phyloP scores from a whole-genome alignment of 495 filamentous ascomycete genomes.

The Hypoxylon subgilvum region DNA sequence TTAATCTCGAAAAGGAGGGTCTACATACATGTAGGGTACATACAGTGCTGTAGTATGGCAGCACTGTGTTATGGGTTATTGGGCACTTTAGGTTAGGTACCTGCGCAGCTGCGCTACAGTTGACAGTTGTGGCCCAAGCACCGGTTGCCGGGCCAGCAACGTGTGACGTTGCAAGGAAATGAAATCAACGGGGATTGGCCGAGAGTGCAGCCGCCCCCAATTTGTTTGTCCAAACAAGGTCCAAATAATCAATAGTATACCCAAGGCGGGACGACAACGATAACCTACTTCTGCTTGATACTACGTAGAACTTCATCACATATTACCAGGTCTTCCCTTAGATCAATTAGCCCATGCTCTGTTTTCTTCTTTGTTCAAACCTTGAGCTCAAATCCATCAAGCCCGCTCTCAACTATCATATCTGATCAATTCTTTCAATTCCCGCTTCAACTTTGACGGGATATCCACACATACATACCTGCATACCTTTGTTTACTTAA shows the following conservation, averaged over 20 bases:
- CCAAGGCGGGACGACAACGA: slow-evolving; percentile 19
- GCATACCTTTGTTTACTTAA: not conserved
- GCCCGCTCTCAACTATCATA: slow-evolving; percentile 19
- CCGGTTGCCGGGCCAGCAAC: slow-evolving; percentile 37
- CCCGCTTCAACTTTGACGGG: no score
- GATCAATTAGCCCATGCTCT: slow-evolving; percentile 26
- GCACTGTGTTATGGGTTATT: no score
- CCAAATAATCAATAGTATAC: not conserved
- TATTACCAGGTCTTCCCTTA: slow-evolving; percentile 25
- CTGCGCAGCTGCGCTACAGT: no score
- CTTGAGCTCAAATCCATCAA: slow-evolving; percentile 11
- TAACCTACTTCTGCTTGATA: no score
- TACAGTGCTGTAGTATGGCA: no score
- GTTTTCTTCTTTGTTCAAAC: slow-evolving; percentile 35
- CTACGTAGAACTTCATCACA: slow-evolving; percentile 18
- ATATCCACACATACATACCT: not conserved
- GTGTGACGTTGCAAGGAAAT: slow-evolving; percentile 37
- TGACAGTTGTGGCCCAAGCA: slow-evolving; percentile 14
- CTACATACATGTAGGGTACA: no score
- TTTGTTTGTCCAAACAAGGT: slow-evolving; percentile 40
- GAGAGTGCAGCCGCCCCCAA: slow-evolving; percentile 1
- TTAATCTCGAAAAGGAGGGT: no score
- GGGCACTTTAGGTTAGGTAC: no score
- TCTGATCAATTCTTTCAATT: slow-evolving; percentile 23
- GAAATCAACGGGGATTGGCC: slow-evolving; percentile 39